Conservation (phyloP, 2,329 filamentous ascomycete genomes). For the Colletotrichum sp. region DNA sequence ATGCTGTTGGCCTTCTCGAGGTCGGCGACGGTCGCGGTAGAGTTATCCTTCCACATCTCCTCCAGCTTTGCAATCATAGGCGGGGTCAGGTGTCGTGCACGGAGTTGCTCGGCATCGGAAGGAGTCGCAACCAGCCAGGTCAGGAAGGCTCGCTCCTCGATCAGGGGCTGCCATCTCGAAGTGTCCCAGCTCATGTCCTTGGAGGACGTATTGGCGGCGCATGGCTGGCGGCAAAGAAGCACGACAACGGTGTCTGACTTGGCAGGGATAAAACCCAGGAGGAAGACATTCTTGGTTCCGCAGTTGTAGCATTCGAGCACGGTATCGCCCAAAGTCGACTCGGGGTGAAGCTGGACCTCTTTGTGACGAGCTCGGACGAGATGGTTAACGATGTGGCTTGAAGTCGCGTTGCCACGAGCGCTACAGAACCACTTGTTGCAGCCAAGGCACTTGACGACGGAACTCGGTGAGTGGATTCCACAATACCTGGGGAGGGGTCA, state of each 20-base stretch:
- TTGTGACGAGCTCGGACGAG: constrained; percentile 97
- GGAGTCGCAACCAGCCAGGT: constrained; percentile 91
- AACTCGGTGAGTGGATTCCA: constrained; percentile 93
- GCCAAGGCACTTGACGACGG: constrained; percentile 92
- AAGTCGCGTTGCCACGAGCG: constrained; percentile 93
- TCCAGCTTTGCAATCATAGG: constrained; percentile 96
- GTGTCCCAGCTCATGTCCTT: constrained; percentile 99
- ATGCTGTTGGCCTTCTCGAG: constrained; percentile 90
- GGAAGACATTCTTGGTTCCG: constrained; percentile 98
- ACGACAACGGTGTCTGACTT: constrained; percentile 99
- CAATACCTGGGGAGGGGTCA: constrained; percentile 71
- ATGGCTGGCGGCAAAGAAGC: constrained; percentile 93
- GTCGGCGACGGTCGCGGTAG: constrained; percentile 85
- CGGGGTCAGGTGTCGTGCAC: constrained; percentile 88
- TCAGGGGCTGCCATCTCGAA: constrained; percentile 95
- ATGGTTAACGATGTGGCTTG: constrained; percentile 98
- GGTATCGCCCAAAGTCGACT: constrained; percentile 91
- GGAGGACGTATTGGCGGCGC: constrained; percentile 90
- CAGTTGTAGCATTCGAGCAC: constrained; percentile 99
- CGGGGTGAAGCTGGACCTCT: constrained; percentile 95
- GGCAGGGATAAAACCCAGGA: constrained; percentile 96
- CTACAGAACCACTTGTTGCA: constrained; percentile 99
- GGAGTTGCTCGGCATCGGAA: constrained; percentile 93
- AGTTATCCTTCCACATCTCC: constrained; percentile 98
- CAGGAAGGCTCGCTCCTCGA: constrained; percentile 94